Percentiles rank a stretch among this genome's conserved stretches.
phyloP scores from a whole-genome alignment of 345 rosid genomes.

The Chamaenerion angustifolium region DNA sequence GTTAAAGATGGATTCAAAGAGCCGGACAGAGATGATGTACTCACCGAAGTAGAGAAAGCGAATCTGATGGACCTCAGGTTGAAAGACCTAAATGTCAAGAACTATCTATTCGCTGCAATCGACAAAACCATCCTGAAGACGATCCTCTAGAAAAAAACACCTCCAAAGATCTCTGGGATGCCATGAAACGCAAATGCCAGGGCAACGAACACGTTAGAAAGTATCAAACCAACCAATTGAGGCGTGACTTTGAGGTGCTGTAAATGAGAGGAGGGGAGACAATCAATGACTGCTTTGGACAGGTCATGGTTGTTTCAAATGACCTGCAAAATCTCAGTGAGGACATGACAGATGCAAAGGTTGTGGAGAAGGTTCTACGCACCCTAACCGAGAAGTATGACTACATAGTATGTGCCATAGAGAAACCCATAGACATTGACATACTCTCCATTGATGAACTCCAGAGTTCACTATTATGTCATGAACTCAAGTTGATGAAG shows the following conservation, averaged over 20 bases:
- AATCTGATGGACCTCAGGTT: too few species aligned
- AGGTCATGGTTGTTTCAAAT: not conserved
- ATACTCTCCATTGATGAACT: not conserved
- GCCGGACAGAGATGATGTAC: too few species aligned
- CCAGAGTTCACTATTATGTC: not conserved
- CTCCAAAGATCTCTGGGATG: too few species aligned
- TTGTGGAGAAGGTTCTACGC: constrained; percentile 1
- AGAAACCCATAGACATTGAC: not conserved
- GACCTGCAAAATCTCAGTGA: not conserved
- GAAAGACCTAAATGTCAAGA: too few species aligned
- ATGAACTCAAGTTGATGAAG: not conserved
- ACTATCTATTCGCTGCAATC: too few species aligned
- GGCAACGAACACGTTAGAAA: too few species aligned
- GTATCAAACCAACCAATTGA: too few species aligned
- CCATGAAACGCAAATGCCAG: too few species aligned
- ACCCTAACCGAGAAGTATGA: not conserved
- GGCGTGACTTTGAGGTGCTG: not conserved
- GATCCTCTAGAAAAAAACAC: too few species aligned
- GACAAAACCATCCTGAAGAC: too few species aligned
- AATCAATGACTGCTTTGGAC: not conserved
- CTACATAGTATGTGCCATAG: not conserved
- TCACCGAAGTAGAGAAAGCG: too few species aligned
- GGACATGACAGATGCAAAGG: not conserved
- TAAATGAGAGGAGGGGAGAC: not conserved
- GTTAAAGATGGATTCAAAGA: too few species aligned